Evolutionary conservation across 768 basidiomycete species (phyloP), one percentile per base, ranked within the genome.

Genomic region (Termitomyces sp.): DNA sequence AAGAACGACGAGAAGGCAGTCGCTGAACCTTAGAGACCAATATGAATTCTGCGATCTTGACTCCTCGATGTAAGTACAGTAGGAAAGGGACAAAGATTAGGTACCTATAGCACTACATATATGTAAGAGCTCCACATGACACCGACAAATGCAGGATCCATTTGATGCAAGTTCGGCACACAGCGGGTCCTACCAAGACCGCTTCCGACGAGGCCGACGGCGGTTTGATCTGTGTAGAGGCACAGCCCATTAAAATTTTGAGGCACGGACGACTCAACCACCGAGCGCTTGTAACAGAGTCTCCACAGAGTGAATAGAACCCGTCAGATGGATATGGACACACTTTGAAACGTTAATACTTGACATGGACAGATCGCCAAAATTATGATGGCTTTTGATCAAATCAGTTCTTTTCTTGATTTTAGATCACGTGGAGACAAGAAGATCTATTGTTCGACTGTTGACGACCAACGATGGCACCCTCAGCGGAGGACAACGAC

Each of bases 401-500:
- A n/a, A 8, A 60, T 63, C 53, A 14, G 25, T 25, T 25, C 25
- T 25, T 25, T 25, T 25, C 40, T 42, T 42, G 40, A 42, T 17
- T 40, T 29, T 36, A 0, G 29, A 17, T 50, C 52, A 64, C 56
- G 50, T 61, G 60, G 42, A 9, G 20, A 29, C 42, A 45, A 47
- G 34, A 29, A 2, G 25, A 55, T 47, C 36, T 14, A 14, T 14
- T 14, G 38, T 40, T 40, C 37, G 31, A n/a, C 47, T 25, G 32
- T 34, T n/a, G 29, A 20, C 53, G 25, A 25, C 25, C 25, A 47
- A 69, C 60, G 64, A 66, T 71, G 66, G 63, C 69, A 57, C 76
- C 75, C 53, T 75, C 80, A 40, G 73, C 76, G 51, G 85, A 87
- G 53, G 83, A 89, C 29, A 76, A 74, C 37, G 85, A 92, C 47